Percentiles rank a stretch among this genome's conserved stretches.
These are phyloP conservation scores for Alternaria hordeiaustralica DNA, from an alignment of 2,329 filamentous ascomycete genomes.

Conservation along the genomic window DNA sequence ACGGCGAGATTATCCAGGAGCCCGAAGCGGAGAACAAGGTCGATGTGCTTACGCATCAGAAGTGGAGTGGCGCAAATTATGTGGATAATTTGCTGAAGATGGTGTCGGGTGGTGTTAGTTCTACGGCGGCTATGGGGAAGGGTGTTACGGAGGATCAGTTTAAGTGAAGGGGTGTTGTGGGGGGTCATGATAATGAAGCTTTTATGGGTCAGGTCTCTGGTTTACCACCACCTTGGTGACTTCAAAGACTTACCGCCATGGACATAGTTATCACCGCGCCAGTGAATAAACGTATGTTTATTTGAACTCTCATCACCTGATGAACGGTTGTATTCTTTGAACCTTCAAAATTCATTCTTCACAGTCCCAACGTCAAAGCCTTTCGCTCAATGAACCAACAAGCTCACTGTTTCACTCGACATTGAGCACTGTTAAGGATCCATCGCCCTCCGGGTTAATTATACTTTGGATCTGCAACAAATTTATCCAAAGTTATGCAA, in stretches of 20 bases:
- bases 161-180: slow-evolving; percentile 52
- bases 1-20: slow-evolving; percentile 96
- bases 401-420: not conserved
- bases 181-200: not conserved
- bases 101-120: slow-evolving; percentile 91
- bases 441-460: not conserved
- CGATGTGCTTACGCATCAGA: slow-evolving; percentile 98
- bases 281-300: not conserved
- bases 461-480: not conserved
- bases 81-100: slow-evolving; percentile 96
- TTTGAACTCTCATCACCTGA: too few relatives aligned
- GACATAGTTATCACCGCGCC: not conserved
- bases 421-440: not conserved
- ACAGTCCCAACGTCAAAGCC: not conserved
- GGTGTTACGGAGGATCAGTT: slow-evolving; percentile 99
- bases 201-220: not conserved
- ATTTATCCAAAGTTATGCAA: accelerated
- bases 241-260: not conserved
- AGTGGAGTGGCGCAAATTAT: slow-evolving; percentile 96
- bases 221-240: too few relatives aligned
- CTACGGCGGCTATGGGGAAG: slow-evolving; percentile 94
- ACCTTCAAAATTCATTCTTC: accelerated
- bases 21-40: slow-evolving; percentile 91
- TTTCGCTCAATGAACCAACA: not conserved
- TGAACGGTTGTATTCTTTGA: not conserved